Base-by-base conservation (phyloP, 768 basidiomycete species). In the Kwoniella dendrophila region DNA sequence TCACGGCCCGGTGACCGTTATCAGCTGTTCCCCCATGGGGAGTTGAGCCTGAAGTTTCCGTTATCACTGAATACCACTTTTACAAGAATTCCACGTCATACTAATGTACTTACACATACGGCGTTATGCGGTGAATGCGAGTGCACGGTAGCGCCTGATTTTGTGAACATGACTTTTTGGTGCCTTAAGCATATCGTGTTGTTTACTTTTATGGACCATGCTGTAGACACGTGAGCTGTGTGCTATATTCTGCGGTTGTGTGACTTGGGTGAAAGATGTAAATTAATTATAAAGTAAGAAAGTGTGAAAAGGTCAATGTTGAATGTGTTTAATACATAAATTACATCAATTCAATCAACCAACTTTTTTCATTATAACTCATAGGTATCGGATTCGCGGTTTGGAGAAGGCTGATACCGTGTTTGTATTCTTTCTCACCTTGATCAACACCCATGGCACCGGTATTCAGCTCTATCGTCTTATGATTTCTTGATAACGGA, bases 171-270 rank as follows among this genome's bases (percentile, higher is more conserved):
- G 43, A 18, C 24, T 24, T 26, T 11, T 33, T n/a, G 18, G 49
- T 51, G 49, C 49, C 49, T 51, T 51, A 32, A 51, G n/a, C n/a
- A n/a, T n/a, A n/a, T 33, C 49, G 49, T 51, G 49, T 51, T 51
- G 49, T 51, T 51, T 51, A 51, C n/a, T 51, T 51, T 51, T n/a
- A 33, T 32, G 16, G 16, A 51, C 49, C 49, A 51, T 26, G 49
- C 49, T 29, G 24, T 30, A 24, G 27, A 18, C 49, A 51, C 30
- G 49, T 51, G 49, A n/a, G n/a, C n/a, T 14, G 16, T 36, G 6
- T 30, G 29, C 47, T 30, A n/a, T 24, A 49, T n/a, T 27, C 22
- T 49, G 27, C 47, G 14, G 29, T 10, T 26, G 20, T 50, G 49
- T 50, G 49, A 50, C 49, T 14, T 20, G 22, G 16, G 29, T n/a